Evolutionary conservation across 257 asterid species (phyloP).

Genomic region (Solanum ahanhuiri): DNA sequence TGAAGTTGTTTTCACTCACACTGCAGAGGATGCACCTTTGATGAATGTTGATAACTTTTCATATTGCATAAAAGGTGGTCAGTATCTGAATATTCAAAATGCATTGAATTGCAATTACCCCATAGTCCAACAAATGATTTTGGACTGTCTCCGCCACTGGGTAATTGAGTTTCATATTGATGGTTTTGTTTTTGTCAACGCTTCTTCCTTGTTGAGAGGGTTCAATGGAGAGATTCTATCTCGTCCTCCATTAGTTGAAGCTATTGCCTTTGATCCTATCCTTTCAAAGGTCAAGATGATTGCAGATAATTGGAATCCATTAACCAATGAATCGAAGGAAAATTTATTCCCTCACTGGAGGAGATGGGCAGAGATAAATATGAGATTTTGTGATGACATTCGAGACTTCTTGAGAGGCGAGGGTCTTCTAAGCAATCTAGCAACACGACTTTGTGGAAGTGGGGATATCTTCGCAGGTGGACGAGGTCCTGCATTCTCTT

Average conservation of each 20-base stretch:
- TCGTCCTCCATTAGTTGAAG: constrained; percentile 87
- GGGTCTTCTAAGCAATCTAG: constrained; percentile 60
- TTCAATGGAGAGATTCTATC: constrained; percentile 51
- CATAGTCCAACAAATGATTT: constrained; percentile 55
- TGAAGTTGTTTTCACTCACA: constrained; percentile 83
- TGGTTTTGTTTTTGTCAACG: constrained; percentile 66
- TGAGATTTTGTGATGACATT: constrained; percentile 45
- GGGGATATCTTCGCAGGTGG: constrained; percentile 73
- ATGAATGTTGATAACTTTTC: constrained; percentile 42
- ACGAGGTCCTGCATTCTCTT: constrained; percentile 78
- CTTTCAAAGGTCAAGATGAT: constrained; percentile 69
- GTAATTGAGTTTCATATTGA: constrained; percentile 71
- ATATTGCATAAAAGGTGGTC: constrained; percentile 15
- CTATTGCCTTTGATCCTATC: constrained; percentile 78
- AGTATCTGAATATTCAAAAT: constrained; percentile 20
- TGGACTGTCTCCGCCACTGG: constrained; percentile 87
- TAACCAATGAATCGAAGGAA: constrained; percentile 24
- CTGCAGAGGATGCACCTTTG: constrained; percentile 40
- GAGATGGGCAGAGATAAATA: constrained; percentile 90
- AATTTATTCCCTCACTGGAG: constrained; percentile 80
- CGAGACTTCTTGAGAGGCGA: constrained; percentile 74
- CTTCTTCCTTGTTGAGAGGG: constrained; percentile 61
- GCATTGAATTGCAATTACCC: constrained; percentile 73
- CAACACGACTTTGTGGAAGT: constrained; percentile 89
- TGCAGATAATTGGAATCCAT: constrained; percentile 76